Evolutionary conservation across 2,329 filamentous ascomycete species (phyloP).

Genomic region (Monosporascus ibericus): DNA sequence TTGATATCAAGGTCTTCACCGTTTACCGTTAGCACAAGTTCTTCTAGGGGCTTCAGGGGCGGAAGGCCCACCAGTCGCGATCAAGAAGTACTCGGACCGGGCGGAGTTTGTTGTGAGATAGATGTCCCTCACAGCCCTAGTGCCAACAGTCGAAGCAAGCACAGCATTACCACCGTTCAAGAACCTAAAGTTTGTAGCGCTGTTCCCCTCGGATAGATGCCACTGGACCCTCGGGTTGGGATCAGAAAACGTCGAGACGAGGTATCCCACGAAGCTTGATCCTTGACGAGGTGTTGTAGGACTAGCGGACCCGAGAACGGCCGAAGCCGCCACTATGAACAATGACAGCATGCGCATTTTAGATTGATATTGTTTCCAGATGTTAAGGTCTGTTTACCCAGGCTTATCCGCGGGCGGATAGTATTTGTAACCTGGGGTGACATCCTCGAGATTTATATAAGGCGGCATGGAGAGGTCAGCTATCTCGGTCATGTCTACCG

Average conservation of each 20-base stretch:
- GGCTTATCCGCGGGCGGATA: no score
- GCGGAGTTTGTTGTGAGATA: constrained; percentile 27
- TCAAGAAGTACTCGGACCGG: constrained; percentile 27
- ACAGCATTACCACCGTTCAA: constrained; percentile 27
- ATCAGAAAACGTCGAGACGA: constrained; percentile 31
- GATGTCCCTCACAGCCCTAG: constrained; percentile 28
- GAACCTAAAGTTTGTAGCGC: constrained; percentile 25
- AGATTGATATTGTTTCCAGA: no score
- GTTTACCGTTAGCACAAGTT: not conserved
- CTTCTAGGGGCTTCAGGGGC: not conserved
- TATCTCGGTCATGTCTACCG: no score
- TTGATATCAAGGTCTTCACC: constrained; percentile 32
- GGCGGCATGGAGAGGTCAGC: no score
- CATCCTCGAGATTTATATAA: no score
- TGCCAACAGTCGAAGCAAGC: constrained; percentile 27
- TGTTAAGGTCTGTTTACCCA: no score
- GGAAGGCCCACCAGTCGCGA: constrained; percentile 27
- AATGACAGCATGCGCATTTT: no score
- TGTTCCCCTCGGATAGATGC: constrained; percentile 27
- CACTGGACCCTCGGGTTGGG: constrained; percentile 26
- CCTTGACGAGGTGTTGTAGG: constrained; percentile 5
- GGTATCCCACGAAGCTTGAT: constrained; percentile 25
- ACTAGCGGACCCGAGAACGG: constrained; percentile 3
- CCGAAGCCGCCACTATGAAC: constrained; percentile 2
- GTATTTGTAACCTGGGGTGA: no score